Conservation (phyloP, 2,329 filamentous ascomycete genomes). For the Leptographium galeiforme region DNA sequence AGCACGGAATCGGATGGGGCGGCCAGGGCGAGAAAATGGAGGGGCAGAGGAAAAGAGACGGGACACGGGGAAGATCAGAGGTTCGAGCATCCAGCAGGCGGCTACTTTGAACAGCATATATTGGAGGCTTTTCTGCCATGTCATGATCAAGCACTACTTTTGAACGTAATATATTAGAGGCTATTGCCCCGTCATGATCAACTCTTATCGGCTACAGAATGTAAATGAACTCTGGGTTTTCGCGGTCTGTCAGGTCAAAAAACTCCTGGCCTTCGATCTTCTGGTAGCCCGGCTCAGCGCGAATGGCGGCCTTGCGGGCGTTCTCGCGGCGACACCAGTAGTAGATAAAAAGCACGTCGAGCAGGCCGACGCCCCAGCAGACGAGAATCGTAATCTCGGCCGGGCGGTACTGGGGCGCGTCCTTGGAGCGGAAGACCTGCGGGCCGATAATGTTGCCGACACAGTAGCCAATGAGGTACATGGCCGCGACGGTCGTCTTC, state of each 20-base stretch:
- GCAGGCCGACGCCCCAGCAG: constrained; percentile 38
- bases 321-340: constrained; percentile 48
- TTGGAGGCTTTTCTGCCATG: too few relatives aligned
- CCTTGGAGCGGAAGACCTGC: constrained; percentile 41
- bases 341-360: constrained; percentile 39
- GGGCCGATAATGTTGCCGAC: constrained; percentile 41
- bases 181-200: too few relatives aligned
- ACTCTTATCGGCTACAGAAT: constrained; percentile 23
- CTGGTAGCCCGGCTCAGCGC: constrained; percentile 40
- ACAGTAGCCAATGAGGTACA: constrained; percentile 38
- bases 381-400: constrained; percentile 52
- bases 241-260: constrained; percentile 50
- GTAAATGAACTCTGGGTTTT: constrained; percentile 54
- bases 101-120: too few relatives aligned
- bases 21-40: background rate
- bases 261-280: constrained; percentile 56
- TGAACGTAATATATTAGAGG: too few relatives aligned
- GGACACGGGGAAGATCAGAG: too few relatives aligned
- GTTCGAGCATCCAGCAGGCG: too few relatives aligned
- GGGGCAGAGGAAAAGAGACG: too few relatives aligned
- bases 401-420: constrained; percentile 46
- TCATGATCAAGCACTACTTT: too few relatives aligned
- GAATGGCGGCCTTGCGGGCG: constrained; percentile 37
- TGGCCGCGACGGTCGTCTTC: constrained; percentile 42
- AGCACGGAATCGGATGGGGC: background rate